Evolutionary conservation across 2,329 filamentous ascomycete species (phyloP).

Genomic region (Trichoderma oligosporum): DNA sequence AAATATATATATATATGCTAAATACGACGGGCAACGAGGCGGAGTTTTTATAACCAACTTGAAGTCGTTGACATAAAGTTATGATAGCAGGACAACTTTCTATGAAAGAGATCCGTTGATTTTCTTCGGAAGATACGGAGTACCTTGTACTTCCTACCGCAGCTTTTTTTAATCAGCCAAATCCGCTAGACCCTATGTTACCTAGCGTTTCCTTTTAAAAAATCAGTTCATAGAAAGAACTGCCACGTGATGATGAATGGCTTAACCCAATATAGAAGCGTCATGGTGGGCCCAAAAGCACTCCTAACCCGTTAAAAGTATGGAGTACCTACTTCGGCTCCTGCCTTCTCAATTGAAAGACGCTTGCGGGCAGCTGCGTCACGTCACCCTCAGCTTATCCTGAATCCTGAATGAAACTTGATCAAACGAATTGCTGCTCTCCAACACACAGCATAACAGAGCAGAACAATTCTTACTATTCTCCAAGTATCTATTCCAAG

Average conservation of each 20-base stretch:
- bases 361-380: slow-evolving; percentile 21
- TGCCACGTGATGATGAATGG: not conserved
- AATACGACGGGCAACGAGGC: too few species aligned
- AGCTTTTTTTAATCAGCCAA: too few species aligned
- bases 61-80: too few species aligned
- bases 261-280: not conserved
- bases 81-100: too few species aligned
- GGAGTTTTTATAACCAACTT: too few species aligned
- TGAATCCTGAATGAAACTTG: too few species aligned
- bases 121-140: too few species aligned
- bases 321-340: not conserved
- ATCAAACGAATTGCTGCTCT: not conserved
- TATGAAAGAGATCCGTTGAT: too few species aligned
- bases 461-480: not conserved
- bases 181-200: too few species aligned
- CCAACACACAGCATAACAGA: not conserved
- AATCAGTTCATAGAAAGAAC: not conserved
- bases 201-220: not conserved
- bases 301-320: not conserved
- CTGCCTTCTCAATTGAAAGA: slow-evolving; percentile 16
- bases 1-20: too few species aligned
- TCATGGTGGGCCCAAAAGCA: slow-evolving; percentile 5
- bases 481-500: not conserved
- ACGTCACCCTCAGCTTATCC: slow-evolving; percentile 14
- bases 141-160: too few species aligned